A percentile compares a stretch with the other conserved stretches of the same genome.
Evolutionary conservation across 805 yeast genomes (phyloP).

Genomic region (Kazachstania africana): DNA sequence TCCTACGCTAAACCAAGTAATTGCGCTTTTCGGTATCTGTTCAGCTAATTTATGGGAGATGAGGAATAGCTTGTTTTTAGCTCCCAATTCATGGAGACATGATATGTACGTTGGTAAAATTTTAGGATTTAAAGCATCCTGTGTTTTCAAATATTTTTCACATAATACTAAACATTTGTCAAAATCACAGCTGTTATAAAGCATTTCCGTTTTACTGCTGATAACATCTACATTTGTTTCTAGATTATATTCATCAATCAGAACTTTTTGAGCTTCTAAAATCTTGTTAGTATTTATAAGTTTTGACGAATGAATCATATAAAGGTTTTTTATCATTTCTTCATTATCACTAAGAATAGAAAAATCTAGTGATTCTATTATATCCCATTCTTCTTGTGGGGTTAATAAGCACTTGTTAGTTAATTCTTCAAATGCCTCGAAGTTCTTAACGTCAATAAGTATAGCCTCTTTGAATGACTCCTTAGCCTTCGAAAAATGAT

Average conservation of each 20-base stretch:
- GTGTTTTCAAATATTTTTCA: slow-evolving; percentile 37
- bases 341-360: slow-evolving; percentile 61
- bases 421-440: slow-evolving; percentile 79
- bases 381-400: slow-evolving; percentile 81
- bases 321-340: slow-evolving; percentile 66
- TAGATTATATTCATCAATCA: slow-evolving; percentile 63
- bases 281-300: slow-evolving; percentile 47
- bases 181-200: slow-evolving; percentile 67
- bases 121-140: slow-evolving; percentile 61
- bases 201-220: slow-evolving; percentile 53
- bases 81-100: slow-evolving; percentile 75
- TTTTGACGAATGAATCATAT: slow-evolving; percentile 66
- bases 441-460: slow-evolving; percentile 79
- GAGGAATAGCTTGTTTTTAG: slow-evolving; percentile 66
- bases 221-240: slow-evolving; percentile 60
- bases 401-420: slow-evolving; percentile 61
- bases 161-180: slow-evolving; percentile 66
- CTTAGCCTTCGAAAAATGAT: slow-evolving; percentile 76
- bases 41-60: slow-evolving; percentile 81
- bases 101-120: slow-evolving; percentile 71
- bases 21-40: slow-evolving; percentile 64
- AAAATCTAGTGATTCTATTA: slow-evolving; percentile 48
- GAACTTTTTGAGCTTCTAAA: slow-evolving; percentile 52
- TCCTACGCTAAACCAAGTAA: slow-evolving; percentile 90
- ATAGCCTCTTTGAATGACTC: slow-evolving; percentile 82